phyloP scores from a whole-genome alignment of 2,329 filamentous ascomycete genomes.

The Colletotrichum agaves region DNA sequence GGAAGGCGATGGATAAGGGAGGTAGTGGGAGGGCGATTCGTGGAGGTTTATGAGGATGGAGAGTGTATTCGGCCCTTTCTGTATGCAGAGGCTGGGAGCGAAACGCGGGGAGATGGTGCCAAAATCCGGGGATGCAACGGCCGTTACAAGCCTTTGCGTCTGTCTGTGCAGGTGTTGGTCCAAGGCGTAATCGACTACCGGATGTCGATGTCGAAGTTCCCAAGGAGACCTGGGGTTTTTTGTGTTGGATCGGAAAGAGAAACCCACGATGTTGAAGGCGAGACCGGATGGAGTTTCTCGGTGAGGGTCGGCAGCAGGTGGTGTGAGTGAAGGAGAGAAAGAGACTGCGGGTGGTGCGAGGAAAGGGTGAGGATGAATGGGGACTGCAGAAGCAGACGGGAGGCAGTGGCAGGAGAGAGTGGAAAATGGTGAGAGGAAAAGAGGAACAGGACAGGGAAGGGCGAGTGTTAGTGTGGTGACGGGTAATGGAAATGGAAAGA shows the following conservation, averaged over 20 bases:
- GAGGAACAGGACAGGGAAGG: constrained; percentile 15
- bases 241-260: neutral
- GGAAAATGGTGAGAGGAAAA: constrained; percentile 1
- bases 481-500: too few species aligned
- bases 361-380: neutral
- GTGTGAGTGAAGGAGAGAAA: constrained; percentile 1
- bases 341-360: constrained; percentile 5
- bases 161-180: constrained; percentile 8
- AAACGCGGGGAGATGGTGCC: constrained; percentile 38
- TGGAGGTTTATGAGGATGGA: constrained; percentile 32
- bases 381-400: too few species aligned
- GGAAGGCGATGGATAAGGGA: constrained; percentile 32
- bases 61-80: constrained; percentile 38
- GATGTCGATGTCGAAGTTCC: neutral
- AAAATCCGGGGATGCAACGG: constrained; percentile 37
- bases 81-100: constrained; percentile 33
- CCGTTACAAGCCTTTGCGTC: constrained; percentile 30
- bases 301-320: constrained; percentile 29
- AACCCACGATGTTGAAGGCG: constrained; percentile 9
- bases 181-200: neutral
- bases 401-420: neutral
- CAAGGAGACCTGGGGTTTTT: neutral
- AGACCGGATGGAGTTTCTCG: constrained; percentile 20
- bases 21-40: constrained; percentile 13
- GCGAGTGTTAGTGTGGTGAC: neutral